Base-by-base conservation (phyloP, 1,139 yeast species). In the Lodderomyces metapsilosis region DNA sequence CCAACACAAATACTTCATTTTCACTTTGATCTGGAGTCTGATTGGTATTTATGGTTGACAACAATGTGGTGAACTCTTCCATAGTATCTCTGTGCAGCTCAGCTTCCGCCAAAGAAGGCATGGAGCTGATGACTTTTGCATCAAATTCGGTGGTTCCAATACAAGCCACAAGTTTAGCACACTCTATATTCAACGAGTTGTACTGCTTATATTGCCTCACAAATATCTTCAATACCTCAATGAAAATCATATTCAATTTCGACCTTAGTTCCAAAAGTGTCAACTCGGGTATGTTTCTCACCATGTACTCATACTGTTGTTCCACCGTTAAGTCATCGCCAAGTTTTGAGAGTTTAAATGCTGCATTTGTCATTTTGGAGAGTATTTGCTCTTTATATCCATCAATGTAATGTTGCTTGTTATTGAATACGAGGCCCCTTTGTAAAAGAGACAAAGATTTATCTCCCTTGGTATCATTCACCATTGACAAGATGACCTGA, bases 401-500 rank as follows among this genome's bases (percentile, higher is more conserved):
- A 41, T 56, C 53, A 21, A 57, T 61, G 43, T 59, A 68, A 42
- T 61, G 48, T 7, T 44, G 43, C 27, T 50, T 46, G 36, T 68
- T 58, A 34, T 57, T 53, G 42, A 64, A 68, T 1, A 68, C 66
- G 6, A 71, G 47, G 1, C 74, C 74, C 40, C 68, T 55, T 36
- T 61, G 59, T 33, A 57, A 42, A 5, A 59, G 46, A 3, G 52
- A 43, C 7, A 71, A 49, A 18, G 49, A 43, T 13, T 53, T 55
- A 2, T 56, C 62, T 0, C 76, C 76, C 11, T 50, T 50, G 20
- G 43, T 47, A 43, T 73, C 78, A 44, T 69, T 61, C 3, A 71
- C 52, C 68, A 72, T 68, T 3, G 74, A 68, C 21, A 71, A 53
- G 3, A 72, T 68, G 5, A 71, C 56, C 35, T 62, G 54, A 22